Conservation (phyloP, 257 asterid genomes). For the Verbascum thapsus region DNA sequence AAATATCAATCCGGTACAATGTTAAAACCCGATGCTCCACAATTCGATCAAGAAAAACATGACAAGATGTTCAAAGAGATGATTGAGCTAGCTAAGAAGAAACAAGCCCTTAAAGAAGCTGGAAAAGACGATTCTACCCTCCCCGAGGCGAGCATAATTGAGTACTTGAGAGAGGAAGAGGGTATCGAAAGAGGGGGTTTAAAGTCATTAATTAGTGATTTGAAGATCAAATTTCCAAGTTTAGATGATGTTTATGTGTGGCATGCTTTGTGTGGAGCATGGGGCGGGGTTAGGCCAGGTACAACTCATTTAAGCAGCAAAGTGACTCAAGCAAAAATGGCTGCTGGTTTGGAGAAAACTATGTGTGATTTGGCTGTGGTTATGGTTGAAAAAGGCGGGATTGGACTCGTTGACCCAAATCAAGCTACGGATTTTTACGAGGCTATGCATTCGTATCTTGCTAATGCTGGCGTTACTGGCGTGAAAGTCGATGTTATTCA, state of each 20-base stretch:
- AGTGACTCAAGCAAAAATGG: slow-evolving; percentile 37
- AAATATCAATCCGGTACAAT: slow-evolving; percentile 40
- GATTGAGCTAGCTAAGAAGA: slow-evolving; percentile 37
- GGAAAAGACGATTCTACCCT: slow-evolving; percentile 25
- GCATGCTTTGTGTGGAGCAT: slow-evolving; percentile 56
- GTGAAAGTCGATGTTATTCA: slow-evolving; percentile 56
- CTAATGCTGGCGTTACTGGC: slow-evolving; percentile 43
- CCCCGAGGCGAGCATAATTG: slow-evolving; percentile 30
- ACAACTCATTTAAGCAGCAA: slow-evolving; percentile 36
- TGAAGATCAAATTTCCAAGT: slow-evolving; percentile 36
- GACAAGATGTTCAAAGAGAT: slow-evolving; percentile 37
- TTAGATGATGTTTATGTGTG: slow-evolving; percentile 49
- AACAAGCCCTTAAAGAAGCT: slow-evolving; percentile 33
- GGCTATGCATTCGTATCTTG: slow-evolving; percentile 50
- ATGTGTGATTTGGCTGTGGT: slow-evolving; percentile 54
- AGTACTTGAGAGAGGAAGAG: slow-evolving; percentile 31
- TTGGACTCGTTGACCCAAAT: slow-evolving; percentile 44
- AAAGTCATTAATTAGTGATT: slow-evolving; percentile 41
- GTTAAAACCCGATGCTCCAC: slow-evolving; percentile 34
- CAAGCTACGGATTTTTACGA: slow-evolving; percentile 41
- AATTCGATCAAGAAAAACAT: slow-evolving; percentile 41
- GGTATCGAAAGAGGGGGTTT: slow-evolving; percentile 35
- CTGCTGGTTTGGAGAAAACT: slow-evolving; percentile 41
- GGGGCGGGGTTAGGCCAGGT: slow-evolving; percentile 58
- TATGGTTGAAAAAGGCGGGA: slow-evolving; percentile 46